Conservation (phyloP, 495 filamentous ascomycete genomes). For the Daldinia concentrica region DNA sequence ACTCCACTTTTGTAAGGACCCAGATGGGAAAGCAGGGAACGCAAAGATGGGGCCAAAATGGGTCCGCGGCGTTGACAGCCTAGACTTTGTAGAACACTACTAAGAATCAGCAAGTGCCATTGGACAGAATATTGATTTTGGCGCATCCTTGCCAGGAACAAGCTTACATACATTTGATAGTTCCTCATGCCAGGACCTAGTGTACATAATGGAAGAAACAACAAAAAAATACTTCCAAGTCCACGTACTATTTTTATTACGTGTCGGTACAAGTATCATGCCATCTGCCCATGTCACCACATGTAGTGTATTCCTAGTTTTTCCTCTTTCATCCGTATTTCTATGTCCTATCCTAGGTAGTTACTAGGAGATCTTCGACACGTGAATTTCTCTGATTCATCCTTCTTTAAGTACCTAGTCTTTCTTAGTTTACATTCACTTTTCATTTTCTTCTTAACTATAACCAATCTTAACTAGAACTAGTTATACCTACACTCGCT, state of each 20-base stretch:
- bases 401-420: constrained; percentile 26
- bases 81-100: not conserved
- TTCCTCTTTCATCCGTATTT: constrained; percentile 29
- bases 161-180: not conserved
- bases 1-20: constrained; percentile 36
- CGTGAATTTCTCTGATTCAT: constrained; percentile 35
- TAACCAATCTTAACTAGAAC: constrained; percentile 25
- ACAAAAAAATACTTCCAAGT: constrained; percentile 20
- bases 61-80: constrained; percentile 29
- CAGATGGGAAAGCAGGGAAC: constrained; percentile 38
- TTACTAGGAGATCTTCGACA: constrained; percentile 25
- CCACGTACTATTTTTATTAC: constrained; percentile 34
- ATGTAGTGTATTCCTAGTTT: constrained; percentile 15
- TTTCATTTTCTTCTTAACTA: constrained; percentile 20
- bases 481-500: constrained; percentile 31
- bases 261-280: constrained; percentile 41
- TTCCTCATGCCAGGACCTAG: not conserved
- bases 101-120: constrained; percentile 1
- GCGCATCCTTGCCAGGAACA: constrained; percentile 31
- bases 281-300: constrained; percentile 30
- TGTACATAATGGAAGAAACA: constrained; percentile 10
- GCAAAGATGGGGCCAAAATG: constrained; percentile 35
- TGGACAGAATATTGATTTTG: constrained; percentile 7
- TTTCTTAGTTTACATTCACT: constrained; percentile 19
- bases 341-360: constrained; percentile 21